Conservation (phyloP, 2,329 filamentous ascomycete species). For the Sporothrix brasiliensis region DNA sequence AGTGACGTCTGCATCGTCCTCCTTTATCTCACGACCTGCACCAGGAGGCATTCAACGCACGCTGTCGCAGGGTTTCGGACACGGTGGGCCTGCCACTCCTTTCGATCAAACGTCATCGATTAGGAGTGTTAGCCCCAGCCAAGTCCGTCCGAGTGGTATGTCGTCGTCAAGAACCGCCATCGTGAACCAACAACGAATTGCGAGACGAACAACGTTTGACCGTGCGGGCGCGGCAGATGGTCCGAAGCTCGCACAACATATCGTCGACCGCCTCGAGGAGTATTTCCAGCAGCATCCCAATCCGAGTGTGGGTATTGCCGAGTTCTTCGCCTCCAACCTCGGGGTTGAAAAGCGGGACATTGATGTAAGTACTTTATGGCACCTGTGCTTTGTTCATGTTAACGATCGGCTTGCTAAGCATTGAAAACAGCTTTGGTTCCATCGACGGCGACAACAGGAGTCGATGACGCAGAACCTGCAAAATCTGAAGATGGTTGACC, state of each 20-base stretch:
- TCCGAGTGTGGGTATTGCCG: slow-evolving; percentile 55
- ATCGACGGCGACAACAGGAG: slow-evolving; percentile 56
- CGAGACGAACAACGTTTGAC: slow-evolving; percentile 47
- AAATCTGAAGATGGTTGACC: slow-evolving; percentile 48
- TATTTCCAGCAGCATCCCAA: slow-evolving; percentile 55
- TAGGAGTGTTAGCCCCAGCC: slow-evolving; percentile 32
- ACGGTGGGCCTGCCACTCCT: slow-evolving; percentile 11
- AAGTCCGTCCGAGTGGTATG: not conserved
- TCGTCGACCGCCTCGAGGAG: slow-evolving; percentile 55
- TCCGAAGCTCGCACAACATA: slow-evolving; percentile 53
- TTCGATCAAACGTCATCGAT: slow-evolving; percentile 35
- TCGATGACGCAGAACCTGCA: slow-evolving; percentile 51
- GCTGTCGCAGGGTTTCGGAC: not conserved
- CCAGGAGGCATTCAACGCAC: slow-evolving; percentile 3
- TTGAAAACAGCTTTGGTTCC: slow-evolving; percentile 51
- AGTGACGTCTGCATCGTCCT: not conserved
- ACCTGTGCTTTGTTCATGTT: not conserved
- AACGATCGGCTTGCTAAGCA: not conserved
- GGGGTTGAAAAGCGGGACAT: slow-evolving; percentile 56
- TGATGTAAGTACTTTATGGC: slow-evolving; percentile 39
- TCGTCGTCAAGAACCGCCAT: slow-evolving; percentile 45
- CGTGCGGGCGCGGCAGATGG: slow-evolving; percentile 46
- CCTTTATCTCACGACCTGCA: slow-evolving; percentile 8
- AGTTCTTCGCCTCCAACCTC: slow-evolving; percentile 58
- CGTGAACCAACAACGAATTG: slow-evolving; percentile 51